phyloP scores from a whole-genome alignment of 2,329 filamentous ascomycete genomes.

The Aspergillus alliaceus region DNA sequence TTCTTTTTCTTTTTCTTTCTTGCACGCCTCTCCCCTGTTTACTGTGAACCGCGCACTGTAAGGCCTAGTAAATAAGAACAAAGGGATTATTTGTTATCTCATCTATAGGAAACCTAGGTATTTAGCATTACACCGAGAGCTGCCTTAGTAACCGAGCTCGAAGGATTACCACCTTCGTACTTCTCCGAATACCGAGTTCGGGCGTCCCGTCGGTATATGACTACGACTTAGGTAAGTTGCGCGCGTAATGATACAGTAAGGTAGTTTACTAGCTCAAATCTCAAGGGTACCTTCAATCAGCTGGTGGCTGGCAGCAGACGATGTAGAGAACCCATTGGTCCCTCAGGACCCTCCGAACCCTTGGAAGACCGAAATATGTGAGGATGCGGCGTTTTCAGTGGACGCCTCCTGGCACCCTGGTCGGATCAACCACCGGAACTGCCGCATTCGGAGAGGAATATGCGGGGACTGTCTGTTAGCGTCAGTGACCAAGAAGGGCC shows the following conservation, averaged over 20 bases:
- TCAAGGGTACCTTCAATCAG: conserved; percentile 1
- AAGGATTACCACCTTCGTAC: too few species aligned
- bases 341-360: neutral
- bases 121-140: too few species aligned
- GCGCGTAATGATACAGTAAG: neutral
- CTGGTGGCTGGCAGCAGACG: conserved; percentile 7
- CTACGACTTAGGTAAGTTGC: neutral
- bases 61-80: neutral
- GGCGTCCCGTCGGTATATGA: neutral
- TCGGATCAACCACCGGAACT: conserved; percentile 17
- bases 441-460: conserved; percentile 14
- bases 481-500: conserved; percentile 9
- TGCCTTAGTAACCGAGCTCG: too few species aligned
- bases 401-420: conserved; percentile 15
- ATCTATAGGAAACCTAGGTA: too few species aligned
- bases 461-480: conserved; percentile 20
- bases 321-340: conserved; percentile 2
- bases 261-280: conserved; percentile 3
- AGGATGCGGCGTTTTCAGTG: conserved; percentile 10
- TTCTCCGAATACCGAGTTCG: too few species aligned
- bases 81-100: too few species aligned
- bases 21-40: neutral
- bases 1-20: neutral
- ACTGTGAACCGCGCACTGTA: neutral
- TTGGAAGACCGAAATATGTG: conserved; percentile 8